These are phyloP conservation scores for Solanum gandarillasii DNA, from an alignment of 257 asterid species.

Conservation along the genomic window DNA sequence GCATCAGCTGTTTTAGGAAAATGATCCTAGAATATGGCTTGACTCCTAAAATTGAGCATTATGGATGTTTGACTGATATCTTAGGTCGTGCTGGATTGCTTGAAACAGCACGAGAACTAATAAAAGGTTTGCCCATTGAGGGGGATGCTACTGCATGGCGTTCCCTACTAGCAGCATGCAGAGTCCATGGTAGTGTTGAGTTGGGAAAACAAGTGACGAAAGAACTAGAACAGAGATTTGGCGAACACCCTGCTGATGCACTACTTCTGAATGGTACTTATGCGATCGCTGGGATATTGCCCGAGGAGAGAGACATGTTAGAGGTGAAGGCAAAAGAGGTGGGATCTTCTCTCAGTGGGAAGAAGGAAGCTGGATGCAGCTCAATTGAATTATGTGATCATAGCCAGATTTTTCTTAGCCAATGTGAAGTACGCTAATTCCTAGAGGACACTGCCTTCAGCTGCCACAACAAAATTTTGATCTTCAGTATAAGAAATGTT, in stretches of 20 bases:
- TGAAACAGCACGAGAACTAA: slow-evolving; percentile 39
- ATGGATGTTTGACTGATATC: slow-evolving; percentile 51
- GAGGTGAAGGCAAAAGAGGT: slow-evolving; percentile 16
- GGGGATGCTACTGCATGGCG: slow-evolving; percentile 61
- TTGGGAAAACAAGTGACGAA: slow-evolving; percentile 36
- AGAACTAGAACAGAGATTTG: slow-evolving; percentile 24
- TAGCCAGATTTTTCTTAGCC: neutral
- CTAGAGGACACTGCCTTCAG: neutral
- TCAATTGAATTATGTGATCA: slow-evolving; percentile 6
- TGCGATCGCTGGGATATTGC: slow-evolving; percentile 36
- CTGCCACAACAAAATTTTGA: neutral
- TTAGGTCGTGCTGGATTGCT: slow-evolving; percentile 57
- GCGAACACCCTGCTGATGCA: slow-evolving; percentile 40
- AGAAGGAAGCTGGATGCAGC: slow-evolving; percentile 49
- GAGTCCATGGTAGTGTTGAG: slow-evolving; percentile 40
- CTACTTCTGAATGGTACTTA: slow-evolving; percentile 29
- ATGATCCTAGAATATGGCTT: slow-evolving; percentile 40
- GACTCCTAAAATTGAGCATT: slow-evolving; percentile 48
- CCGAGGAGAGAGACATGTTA: neutral
- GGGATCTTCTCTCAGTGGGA: slow-evolving; percentile 1
- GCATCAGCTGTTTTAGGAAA: slow-evolving; percentile 26
- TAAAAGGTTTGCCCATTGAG: slow-evolving; percentile 31
- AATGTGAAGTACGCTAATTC: neutral
- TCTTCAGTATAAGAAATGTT: neutral
- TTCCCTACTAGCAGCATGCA: slow-evolving; percentile 51